Conservation (phyloP, 495 filamentous ascomycete genomes). For the Penicillium flavigenum region DNA sequence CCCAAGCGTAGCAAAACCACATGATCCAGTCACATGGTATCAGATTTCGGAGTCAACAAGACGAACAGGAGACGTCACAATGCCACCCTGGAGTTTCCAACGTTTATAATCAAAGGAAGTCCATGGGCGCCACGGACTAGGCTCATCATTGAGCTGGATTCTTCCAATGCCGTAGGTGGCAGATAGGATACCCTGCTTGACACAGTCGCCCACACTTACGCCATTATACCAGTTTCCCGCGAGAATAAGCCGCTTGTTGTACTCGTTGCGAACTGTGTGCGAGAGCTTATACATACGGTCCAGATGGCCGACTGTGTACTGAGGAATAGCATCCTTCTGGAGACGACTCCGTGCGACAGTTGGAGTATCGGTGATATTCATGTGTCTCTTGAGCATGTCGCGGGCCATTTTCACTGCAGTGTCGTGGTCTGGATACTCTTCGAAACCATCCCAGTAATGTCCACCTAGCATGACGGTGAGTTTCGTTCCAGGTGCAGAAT, state of each 20-base stretch:
- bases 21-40: neutral
- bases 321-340: constrained; percentile 81
- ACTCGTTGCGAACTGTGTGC: constrained; percentile 53
- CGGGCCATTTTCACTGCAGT: constrained; percentile 67
- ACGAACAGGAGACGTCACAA: constrained; percentile 33
- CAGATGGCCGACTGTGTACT: constrained; percentile 78
- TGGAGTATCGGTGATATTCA: constrained; percentile 63
- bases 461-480: constrained; percentile 95
- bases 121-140: constrained; percentile 21
- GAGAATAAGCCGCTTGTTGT: constrained; percentile 64
- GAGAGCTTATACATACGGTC: constrained; percentile 59
- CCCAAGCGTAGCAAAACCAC: neutral
- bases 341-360: constrained; percentile 57
- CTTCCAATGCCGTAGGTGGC: constrained; percentile 35
- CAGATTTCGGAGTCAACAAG: constrained; percentile 13
- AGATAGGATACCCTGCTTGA: constrained; percentile 46
- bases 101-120: constrained; percentile 15
- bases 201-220: constrained; percentile 65
- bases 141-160: constrained; percentile 28
- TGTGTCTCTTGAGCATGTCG: constrained; percentile 66
- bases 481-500: constrained; percentile 68
- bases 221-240: constrained; percentile 75
- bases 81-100: constrained; percentile 41
- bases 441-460: constrained; percentile 77
- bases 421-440: constrained; percentile 56